A percentile compares a stretch with the other conserved stretches of the same genome.
Evolutionary conservation across 2,329 filamentous ascomycete genomes (phyloP).

Genomic region (Fonsecaea nubica): DNA sequence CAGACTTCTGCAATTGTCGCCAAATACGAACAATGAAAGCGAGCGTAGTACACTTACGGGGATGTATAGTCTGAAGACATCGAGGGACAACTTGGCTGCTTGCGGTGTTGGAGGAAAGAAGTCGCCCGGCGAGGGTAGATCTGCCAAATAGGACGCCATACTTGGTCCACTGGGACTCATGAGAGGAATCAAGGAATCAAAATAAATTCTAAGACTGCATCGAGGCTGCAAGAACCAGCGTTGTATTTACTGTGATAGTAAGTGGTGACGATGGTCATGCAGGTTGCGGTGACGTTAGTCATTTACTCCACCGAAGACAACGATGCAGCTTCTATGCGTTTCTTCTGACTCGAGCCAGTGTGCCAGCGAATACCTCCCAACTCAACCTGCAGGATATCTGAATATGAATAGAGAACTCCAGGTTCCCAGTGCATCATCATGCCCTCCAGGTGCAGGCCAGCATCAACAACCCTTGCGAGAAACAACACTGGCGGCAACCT

Average conservation of each 20-base stretch:
- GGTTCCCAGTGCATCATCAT: not conserved
- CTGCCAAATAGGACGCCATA: conserved; percentile 37
- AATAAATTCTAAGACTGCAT: too few species aligned
- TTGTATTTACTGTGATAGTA: not conserved
- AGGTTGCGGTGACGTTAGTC: not conserved
- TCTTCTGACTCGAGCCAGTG: not conserved
- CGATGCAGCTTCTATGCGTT: not conserved
- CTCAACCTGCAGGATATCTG: not conserved
- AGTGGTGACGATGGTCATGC: conserved; percentile 5
- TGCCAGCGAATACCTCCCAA: not conserved
- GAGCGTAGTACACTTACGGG: not conserved
- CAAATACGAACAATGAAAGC: not conserved
- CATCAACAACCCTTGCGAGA: not conserved
- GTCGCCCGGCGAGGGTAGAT: conserved; percentile 42
- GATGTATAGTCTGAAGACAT: conserved; percentile 51
- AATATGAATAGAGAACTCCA: not conserved
- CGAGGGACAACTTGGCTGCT: conserved; percentile 47
- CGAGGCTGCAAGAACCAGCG: not conserved
- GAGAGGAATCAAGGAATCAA: not conserved
- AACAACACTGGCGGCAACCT: not conserved
- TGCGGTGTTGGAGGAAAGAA: conserved; percentile 50
- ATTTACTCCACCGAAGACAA: not conserved
- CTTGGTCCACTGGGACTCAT: not conserved
- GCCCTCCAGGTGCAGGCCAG: not conserved
- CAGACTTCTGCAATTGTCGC: not conserved